Evolutionary conservation across 148 eudicot species (phyloP).

Genomic region (Mesembryanthemum crystallinum): DNA sequence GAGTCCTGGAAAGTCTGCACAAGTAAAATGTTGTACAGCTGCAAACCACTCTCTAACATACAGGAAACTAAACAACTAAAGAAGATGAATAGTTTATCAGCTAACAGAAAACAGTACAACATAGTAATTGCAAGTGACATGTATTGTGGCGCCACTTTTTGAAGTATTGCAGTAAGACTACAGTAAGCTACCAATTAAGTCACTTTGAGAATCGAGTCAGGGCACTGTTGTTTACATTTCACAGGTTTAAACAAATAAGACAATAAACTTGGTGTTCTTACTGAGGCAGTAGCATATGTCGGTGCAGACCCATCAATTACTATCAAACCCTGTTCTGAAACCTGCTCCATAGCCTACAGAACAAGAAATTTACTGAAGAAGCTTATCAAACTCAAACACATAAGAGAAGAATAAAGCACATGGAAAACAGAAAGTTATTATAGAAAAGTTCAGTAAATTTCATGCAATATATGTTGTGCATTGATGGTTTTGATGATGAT

Average conservation of each 20-base stretch:
- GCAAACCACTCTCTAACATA: neutral
- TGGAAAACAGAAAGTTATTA: neutral
- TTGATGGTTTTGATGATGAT: too few relatives aligned
- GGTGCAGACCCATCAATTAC: slow-evolving; percentile 91
- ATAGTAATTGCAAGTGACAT: neutral
- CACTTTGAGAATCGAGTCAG: neutral
- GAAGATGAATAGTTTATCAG: neutral
- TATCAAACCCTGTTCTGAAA: slow-evolving; percentile 67
- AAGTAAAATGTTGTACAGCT: slow-evolving; percentile 13
- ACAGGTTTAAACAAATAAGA: neutral
- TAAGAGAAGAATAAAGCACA: neutral
- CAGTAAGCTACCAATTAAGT: neutral
- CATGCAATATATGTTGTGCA: too few relatives aligned
- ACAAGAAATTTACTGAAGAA: slow-evolving; percentile 1
- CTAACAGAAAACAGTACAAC: neutral
- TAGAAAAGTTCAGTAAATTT: neutral
- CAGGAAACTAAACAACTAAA: neutral
- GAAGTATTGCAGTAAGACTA: neutral
- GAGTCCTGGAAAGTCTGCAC: slow-evolving; percentile 92
- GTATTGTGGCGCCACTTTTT: neutral
- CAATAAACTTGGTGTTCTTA: slow-evolving; percentile 41
- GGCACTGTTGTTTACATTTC: too few relatives aligned
- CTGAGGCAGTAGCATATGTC: slow-evolving; percentile 93
- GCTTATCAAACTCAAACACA: slow-evolving; percentile 1
- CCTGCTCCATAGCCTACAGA: slow-evolving; percentile 70